phyloP scores from a whole-genome alignment of 2,329 filamentous ascomycete genomes.

The Phialophora chinensis region DNA sequence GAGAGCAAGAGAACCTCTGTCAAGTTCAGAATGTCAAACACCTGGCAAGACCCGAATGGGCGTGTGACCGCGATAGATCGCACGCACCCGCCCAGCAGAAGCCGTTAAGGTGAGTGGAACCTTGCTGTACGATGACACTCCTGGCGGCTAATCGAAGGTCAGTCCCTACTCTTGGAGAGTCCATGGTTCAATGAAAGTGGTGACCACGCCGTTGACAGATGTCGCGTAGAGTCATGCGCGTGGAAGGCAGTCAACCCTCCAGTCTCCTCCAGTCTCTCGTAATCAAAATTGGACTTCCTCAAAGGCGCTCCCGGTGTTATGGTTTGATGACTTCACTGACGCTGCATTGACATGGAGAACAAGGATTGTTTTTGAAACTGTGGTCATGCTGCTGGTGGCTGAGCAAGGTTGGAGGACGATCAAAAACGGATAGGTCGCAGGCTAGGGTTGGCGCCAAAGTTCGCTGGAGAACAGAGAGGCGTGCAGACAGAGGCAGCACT shows the following conservation, averaged over 20 bases:
- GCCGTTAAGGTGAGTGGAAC: conserved; percentile 4
- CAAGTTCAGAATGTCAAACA: conserved; percentile 2
- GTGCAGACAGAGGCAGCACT: conserved; percentile 17
- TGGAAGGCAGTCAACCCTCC: neutral
- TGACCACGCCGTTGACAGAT: neutral
- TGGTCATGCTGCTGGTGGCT: neutral
- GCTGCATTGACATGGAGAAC: neutral
- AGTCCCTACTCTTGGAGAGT: neutral
- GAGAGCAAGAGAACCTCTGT: conserved; percentile 24
- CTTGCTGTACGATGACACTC: neutral
- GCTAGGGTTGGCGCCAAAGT: conserved; percentile 9
- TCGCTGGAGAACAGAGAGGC: neutral
- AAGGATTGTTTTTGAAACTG: neutral
- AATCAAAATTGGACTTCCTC: neutral
- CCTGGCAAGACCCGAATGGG: conserved; percentile 4
- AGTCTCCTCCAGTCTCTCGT: neutral
- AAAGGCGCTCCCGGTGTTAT: conserved; percentile 2
- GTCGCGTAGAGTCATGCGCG: neutral
- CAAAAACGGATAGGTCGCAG: conserved; percentile 3
- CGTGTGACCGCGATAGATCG: neutral
- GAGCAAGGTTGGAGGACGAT: conserved; percentile 2
- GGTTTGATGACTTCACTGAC: neutral
- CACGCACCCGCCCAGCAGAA: neutral
- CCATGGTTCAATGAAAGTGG: neutral
- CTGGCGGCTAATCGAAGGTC: conserved; percentile 17